Percentiles rank a stretch among this genome's conserved stretches.
These are phyloP conservation scores for Pichia sp. DNA, from an alignment of 1,139 yeast species.

Conservation along the genomic window DNA sequence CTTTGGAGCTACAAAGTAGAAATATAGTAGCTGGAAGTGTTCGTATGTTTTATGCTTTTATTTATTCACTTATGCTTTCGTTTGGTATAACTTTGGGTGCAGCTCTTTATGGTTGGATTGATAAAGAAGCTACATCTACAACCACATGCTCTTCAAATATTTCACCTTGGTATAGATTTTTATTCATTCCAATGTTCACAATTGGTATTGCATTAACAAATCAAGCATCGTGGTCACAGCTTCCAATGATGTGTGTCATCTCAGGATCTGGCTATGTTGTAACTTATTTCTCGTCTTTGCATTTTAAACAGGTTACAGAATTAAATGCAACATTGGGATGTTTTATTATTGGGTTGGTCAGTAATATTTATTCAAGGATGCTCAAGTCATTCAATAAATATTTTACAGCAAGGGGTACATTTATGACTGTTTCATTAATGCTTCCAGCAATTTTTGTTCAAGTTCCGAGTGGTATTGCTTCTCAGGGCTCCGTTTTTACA, in stretches of 20 bases:
- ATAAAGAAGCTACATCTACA: constrained; percentile 61
- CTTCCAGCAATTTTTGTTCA: constrained; percentile 91
- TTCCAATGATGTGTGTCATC: constrained; percentile 75
- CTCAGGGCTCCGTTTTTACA: constrained; percentile 74
- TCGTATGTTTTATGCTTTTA: constrained; percentile 92
- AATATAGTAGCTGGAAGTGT: constrained; percentile 92
- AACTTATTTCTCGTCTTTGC: constrained; percentile 74
- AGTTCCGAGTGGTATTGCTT: constrained; percentile 92
- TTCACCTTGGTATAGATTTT: constrained; percentile 62
- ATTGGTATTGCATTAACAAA: constrained; percentile 70
- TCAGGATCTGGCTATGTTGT: constrained; percentile 79
- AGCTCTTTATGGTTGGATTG: constrained; percentile 92
- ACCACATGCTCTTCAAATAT: constrained; percentile 50
- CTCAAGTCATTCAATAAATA: constrained; percentile 41
- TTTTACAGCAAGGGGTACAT: constrained; percentile 32
- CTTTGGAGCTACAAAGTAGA: constrained; percentile 82
- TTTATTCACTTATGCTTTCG: constrained; percentile 82
- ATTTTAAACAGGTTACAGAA: constrained; percentile 66
- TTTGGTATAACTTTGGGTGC: constrained; percentile 94
- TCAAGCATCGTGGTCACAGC: constrained; percentile 73
- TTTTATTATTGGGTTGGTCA: constrained; percentile 82
- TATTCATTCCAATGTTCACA: constrained; percentile 79
- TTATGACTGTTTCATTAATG: constrained; percentile 96
- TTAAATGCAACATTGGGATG: constrained; percentile 88
- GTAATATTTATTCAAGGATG: constrained; percentile 79